Evolutionary conservation across 257 asterid species (phyloP), one percentile per base, ranked within the genome.

Genomic region (Capsicum pubescens): DNA sequence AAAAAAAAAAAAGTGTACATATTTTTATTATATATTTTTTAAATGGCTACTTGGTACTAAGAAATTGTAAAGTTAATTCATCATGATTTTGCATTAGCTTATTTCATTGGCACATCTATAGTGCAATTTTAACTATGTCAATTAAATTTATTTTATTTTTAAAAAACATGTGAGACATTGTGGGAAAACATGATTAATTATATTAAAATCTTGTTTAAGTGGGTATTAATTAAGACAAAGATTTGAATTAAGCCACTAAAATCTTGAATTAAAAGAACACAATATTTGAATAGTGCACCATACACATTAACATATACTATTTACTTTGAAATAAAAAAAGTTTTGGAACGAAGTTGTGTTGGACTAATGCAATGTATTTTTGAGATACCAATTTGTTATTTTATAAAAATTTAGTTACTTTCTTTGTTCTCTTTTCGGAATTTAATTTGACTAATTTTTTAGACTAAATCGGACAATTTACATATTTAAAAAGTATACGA

Each of bases 31-130:
- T 6, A 36, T 39, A 35, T 67, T 61, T 67, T 79, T 32, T 57
- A 44, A 77, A 52, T 84, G 26, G 82, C 84, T 70, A 60, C 48
- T 68, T 69, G 64, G 12, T 54, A 55, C 76, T 61, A 88, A 91
- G 94, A 91, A 94, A 93, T 26, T 54, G 44, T 26, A 16, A 77
- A 77, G 81, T 54, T 6, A 15, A 77, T 52, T 77, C 64, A 77
- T 26, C 48, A 52, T 52, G 81, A 76, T 54, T 76, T 52, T 26
- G 7, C 5, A 17, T 4, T 14, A 26, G 4, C 13, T 9, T 48
- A 74, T 74, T 74, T 74, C 48, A 50, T 74, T 54, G 48, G 48
- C 9, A 26, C 48, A 52, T 69, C 55, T 69, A 39, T 76, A 52
- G 63, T 76, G 81, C 81, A 26, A 26, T 52, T 52, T 14, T 14